Base-by-base conservation (phyloP, 768 basidiomycete species). In the Boletus reticulatus region DNA sequence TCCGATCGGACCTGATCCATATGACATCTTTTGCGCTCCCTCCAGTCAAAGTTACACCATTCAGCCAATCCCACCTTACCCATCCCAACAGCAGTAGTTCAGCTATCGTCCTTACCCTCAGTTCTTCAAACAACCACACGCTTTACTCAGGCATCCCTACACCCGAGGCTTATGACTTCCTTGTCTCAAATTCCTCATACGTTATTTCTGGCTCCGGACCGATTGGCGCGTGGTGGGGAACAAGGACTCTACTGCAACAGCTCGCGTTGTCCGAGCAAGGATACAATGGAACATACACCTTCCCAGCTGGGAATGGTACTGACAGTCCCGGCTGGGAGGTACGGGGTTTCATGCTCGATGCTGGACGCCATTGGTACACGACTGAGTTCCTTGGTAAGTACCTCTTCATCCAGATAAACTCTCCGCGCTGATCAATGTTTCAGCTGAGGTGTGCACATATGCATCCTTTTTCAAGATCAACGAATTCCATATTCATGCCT, bases 381-480 rank as follows among this genome's bases (percentile, higher is more conserved):
- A 65, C 72, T 0, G 65, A 67, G 11, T 77, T 79, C 54, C 65
- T 78, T 16, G 65, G 76, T 72, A 43, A 53, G 69, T 55, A 4
- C 1, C 1, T 41, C 32, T 50, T 49, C 52, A 19, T 41, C 6
- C 11, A 32, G 5, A 29, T 34, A 10, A 22, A 24, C 20, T 16
- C 10, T 24, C n/a, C 13, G 22, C 22, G 20, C 27, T 31, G 0
- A 57, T 17, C 8, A 24, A 19, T 9, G 13, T 52, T 39, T 50
- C 52, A 78, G 78, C 72, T 19, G 76, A 78, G 31, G 63, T 79
- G 3, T 78, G 78, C 62, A 69, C 66, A 14, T 78, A 78, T 27
- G 76, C 76, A 0, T 77, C 76, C 2, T 78, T 77, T 60, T 78
- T 75, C 71, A 78, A 78, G 60, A 59, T 78, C 6, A 74, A 77